A percentile compares a stretch with the other conserved stretches of the same genome.
Evolutionary conservation across 176 grass and related monocot species (phyloP).

Genomic region (Eleusine indica): DNA sequence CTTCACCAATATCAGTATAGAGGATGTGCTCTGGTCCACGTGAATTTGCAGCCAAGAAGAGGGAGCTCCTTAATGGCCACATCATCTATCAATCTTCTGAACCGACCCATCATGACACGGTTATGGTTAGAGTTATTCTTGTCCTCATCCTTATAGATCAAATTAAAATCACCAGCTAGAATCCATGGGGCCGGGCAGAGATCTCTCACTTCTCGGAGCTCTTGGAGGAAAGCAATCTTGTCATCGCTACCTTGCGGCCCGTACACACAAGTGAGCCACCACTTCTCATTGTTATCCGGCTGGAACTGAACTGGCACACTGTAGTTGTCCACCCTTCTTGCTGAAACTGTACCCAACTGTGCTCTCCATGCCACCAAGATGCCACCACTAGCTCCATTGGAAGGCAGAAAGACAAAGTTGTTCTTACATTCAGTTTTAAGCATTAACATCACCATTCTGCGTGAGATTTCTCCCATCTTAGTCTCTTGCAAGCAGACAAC

Average conservation of each 20-base stretch:
- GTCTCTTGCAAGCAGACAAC: no score
- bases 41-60: background rate
- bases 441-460: background rate
- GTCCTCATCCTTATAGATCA: background rate
- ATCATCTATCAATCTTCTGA: background rate
- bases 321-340: background rate
- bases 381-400: background rate
- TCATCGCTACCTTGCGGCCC: background rate
- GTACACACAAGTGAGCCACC: background rate
- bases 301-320: background rate
- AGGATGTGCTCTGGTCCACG: background rate
- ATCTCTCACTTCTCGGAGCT: background rate
- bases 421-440: background rate
- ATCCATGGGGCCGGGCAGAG: background rate
- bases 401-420: background rate
- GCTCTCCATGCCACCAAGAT: background rate
- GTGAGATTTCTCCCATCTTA: background rate
- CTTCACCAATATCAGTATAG: background rate
- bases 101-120: background rate
- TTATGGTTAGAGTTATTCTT: background rate
- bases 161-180: background rate
- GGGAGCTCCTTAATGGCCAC: background rate
- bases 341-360: background rate
- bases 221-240: background rate
- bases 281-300: background rate